Base-by-base conservation (phyloP, 83 land plant species). In the Picea mariana region DNA sequence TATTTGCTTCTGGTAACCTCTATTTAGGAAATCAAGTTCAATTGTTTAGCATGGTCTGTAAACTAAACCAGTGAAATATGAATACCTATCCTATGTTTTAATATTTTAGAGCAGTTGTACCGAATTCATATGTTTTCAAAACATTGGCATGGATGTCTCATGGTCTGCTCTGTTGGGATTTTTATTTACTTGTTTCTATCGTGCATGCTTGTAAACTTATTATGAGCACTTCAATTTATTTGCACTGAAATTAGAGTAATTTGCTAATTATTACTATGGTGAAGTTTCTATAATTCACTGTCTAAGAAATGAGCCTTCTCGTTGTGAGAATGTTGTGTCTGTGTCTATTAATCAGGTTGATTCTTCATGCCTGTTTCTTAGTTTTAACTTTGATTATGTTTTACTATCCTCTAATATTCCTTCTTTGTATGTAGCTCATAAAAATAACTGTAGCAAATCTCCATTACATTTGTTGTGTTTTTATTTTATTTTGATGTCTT, bases 291-390 rank as follows among this genome's bases (percentile, higher is more conserved):
- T 58, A 58, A 58, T 58, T 58, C 16, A 13, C 16, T 58, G 60
- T 58, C 60, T 58, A 58, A 58, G 60, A 58, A 58, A 58, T 13
- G 60, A 16, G 4, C 60, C 12, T 13, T 13, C 60, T 58, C 60
- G 13, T 58, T 13, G 15, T 58, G 60, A 58, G 60, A 16, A 58
- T 58, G 15, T 13, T 58, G 60, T 79, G 77, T 11, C 9, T 9
- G 4, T 79, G 15, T 11, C 23, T 79, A 66, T 79, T 66, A 79
- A 66, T 65, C 11, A 71, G 12, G 24, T 79, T 66, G 27, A 13
- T 20, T 21, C 58, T 15, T 23, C 24, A 15, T 21, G 31, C 18
- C 15, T 16, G 58, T 27, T 20, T 58, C 60, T 58, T 58, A 13
- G 60, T 17, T 78, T 63, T 62, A 34, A 34, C 34, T 34, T 34